phyloP scores from a whole-genome alignment of 495 filamentous ascomycete genomes.

The Xylaria palmicola region DNA sequence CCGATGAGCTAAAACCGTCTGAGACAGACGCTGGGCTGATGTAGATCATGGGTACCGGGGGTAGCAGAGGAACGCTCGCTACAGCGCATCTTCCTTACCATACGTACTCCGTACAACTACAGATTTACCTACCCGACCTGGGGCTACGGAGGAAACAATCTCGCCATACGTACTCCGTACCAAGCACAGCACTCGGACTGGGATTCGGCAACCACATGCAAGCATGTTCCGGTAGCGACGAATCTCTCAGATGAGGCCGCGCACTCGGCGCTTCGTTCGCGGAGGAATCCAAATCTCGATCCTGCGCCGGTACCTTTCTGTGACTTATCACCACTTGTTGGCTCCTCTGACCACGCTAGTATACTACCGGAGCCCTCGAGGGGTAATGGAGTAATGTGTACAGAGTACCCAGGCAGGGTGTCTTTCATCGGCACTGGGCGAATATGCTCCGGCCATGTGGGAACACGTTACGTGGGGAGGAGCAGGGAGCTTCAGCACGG shows the following conservation, averaged over 20 bases:
- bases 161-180: no score
- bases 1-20: slow-evolving; percentile 12
- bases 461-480: slow-evolving; percentile 6
- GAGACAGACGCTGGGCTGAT: slow-evolving; percentile 18
- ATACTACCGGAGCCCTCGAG: neutral
- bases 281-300: no score
- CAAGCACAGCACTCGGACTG: no score
- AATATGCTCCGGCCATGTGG: slow-evolving; percentile 6
- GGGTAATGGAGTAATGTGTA: neutral
- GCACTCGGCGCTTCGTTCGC: no score
- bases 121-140: no score
- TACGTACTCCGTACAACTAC: no score
- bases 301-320: no score
- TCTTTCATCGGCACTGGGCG: slow-evolving; percentile 2
- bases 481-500: slow-evolving; percentile 8
- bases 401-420: neutral
- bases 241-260: no score
- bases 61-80: neutral
- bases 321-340: neutral
- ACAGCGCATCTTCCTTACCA: neutral
- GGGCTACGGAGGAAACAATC: no score
- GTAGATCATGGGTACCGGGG: slow-evolving; percentile 10
- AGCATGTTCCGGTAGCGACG: no score
- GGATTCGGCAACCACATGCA: no score
- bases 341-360: neutral